phyloP scores from a whole-genome alignment of 1,284 basidiomycete species.

The Trametes hirsuta region DNA sequence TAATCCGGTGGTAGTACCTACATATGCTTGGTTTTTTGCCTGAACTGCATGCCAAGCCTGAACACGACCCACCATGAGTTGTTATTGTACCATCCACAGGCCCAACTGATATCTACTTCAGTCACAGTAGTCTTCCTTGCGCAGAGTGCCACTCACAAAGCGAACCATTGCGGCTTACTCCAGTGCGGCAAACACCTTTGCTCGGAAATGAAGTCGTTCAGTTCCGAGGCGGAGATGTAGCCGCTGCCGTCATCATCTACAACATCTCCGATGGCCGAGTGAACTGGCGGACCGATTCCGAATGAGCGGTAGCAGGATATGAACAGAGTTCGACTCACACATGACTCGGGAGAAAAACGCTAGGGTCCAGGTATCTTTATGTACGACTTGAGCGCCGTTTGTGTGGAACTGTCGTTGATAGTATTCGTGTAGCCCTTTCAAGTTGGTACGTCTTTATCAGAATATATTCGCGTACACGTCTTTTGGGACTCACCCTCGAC shows the following conservation, averaged over 20 bases:
- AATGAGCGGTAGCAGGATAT: background rate
- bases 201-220: constrained; percentile 17
- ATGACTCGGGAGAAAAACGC: constrained; percentile 16
- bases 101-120: constrained; percentile 6
- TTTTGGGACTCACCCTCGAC: background rate
- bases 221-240: constrained; percentile 17
- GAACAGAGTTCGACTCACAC: constrained; percentile 1
- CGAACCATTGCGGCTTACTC: constrained; percentile 20
- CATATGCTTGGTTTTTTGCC: background rate
- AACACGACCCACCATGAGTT: constrained; percentile 7
- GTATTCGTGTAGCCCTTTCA: constrained; percentile 7
- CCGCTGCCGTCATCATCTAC: constrained; percentile 23
- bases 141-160: constrained; percentile 11
- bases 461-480: background rate
- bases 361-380: constrained; percentile 18
- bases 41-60: background rate
- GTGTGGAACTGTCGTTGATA: background rate
- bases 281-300: constrained; percentile 2
- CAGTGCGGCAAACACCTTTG: constrained; percentile 3
- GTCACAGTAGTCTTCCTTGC: too few species aligned
- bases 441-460: background rate
- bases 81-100: constrained; percentile 24
- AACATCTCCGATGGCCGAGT: constrained; percentile 20
- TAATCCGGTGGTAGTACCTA: constrained; percentile 16
- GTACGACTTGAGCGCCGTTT: background rate